Conservation (phyloP, 2,329 filamentous ascomycete genomes). For the Ilyonectria mors-panacis region DNA sequence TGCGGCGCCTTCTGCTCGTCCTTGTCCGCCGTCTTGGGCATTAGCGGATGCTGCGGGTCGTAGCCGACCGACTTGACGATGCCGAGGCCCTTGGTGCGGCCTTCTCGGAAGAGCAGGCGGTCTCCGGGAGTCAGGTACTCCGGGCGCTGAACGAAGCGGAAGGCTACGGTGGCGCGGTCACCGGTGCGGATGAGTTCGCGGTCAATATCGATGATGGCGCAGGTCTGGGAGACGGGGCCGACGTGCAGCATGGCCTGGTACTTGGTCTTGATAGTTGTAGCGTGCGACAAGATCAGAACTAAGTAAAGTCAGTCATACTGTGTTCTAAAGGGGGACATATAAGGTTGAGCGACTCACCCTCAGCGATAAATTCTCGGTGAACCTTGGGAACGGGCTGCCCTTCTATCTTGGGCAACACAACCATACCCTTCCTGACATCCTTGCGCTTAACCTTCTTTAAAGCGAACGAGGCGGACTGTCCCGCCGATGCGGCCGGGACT, state of each 20-base stretch:
- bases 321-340: no score
- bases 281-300: slow-evolving; percentile 95
- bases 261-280: slow-evolving; percentile 95
- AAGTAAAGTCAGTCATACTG: slow-evolving; percentile 27
- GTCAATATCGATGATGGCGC: slow-evolving; percentile 97
- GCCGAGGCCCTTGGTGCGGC: slow-evolving; percentile 92
- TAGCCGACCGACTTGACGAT: slow-evolving; percentile 95
- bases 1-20: slow-evolving; percentile 37
- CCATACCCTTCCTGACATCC: slow-evolving; percentile 98
- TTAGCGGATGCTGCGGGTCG: slow-evolving; percentile 72
- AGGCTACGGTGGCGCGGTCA: slow-evolving; percentile 93
- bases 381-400: slow-evolving; percentile 79
- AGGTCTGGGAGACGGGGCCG: slow-evolving; percentile 94
- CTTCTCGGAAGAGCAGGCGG: slow-evolving; percentile 92
- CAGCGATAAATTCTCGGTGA: slow-evolving; percentile 82
- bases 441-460: slow-evolving; percentile 89
- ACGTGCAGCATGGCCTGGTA: slow-evolving; percentile 99
- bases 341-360: slow-evolving; percentile 65
- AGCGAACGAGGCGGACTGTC: slow-evolving; percentile 93
- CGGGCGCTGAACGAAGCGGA: slow-evolving; percentile 93
- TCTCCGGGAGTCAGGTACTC: slow-evolving; percentile 94
- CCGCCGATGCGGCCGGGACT: slow-evolving; percentile 89
- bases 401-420: slow-evolving; percentile 88
- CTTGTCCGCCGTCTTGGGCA: slow-evolving; percentile 32
- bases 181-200: slow-evolving; percentile 95